A percentile compares a stretch with the other conserved stretches of the same genome.
Conservation (phyloP, 768 basidiomycete species). For the Vararia minispora region DNA sequence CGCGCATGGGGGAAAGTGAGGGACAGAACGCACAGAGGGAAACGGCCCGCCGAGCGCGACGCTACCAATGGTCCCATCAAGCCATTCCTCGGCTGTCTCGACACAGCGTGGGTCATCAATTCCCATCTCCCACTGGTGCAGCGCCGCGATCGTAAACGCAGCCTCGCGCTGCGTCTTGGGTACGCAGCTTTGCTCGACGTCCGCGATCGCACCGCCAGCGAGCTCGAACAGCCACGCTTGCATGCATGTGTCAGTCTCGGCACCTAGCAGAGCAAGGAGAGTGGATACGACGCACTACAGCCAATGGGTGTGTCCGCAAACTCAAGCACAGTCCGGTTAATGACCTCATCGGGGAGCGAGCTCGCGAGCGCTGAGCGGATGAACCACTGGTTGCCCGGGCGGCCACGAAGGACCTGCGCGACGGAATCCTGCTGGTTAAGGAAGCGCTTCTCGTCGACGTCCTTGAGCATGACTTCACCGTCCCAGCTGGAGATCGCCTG, state of each 20-base stretch:
- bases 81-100: constrained; percentile 84
- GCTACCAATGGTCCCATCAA: constrained; percentile 57
- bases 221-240: constrained; percentile 90
- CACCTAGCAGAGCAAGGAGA: not conserved
- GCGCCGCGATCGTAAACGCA: constrained; percentile 74
- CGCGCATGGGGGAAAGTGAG: not conserved
- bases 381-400: constrained; percentile 81
- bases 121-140: constrained; percentile 89
- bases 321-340: constrained; percentile 70
- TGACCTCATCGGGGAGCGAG: constrained; percentile 79
- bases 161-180: constrained; percentile 74
- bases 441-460: constrained; percentile 85
- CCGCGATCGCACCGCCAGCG: constrained; percentile 68
- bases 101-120: constrained; percentile 74
- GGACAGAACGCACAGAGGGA: constrained; percentile 56
- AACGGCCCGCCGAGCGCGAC: constrained; percentile 71
- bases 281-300: constrained; percentile 55
- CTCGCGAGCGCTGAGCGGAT: constrained; percentile 78
- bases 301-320: constrained; percentile 82
- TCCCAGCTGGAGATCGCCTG: constrained; percentile 85
- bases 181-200: constrained; percentile 63
- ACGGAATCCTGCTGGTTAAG: constrained; percentile 86
- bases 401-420: constrained; percentile 79
- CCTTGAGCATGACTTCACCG: constrained; percentile 83
- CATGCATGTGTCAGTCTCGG: not conserved